phyloP scores from a whole-genome alignment of 306 rosid genomes.

The Senna siamea region DNA sequence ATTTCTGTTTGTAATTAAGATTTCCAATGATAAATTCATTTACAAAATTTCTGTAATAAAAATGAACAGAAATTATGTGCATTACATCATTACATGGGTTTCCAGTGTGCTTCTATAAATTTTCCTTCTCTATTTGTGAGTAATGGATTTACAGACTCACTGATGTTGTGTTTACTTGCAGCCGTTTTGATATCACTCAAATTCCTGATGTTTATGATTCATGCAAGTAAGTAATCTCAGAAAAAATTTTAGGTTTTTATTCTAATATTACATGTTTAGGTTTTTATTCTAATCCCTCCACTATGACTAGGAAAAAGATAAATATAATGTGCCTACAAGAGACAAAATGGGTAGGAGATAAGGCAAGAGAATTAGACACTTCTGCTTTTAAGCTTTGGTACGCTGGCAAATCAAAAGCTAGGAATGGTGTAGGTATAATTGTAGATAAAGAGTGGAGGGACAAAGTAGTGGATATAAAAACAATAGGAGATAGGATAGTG shows the following conservation, averaged over 20 bases:
- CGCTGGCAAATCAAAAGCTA: no score
- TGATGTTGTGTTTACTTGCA: constrained; percentile 54
- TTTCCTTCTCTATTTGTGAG: constrained; percentile 4
- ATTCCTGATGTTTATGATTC: constrained; percentile 98
- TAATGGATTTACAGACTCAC: constrained; percentile 23
- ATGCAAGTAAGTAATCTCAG: constrained; percentile 81
- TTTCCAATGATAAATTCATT: constrained; percentile 7
- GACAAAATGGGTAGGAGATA: no score
- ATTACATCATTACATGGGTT: background rate
- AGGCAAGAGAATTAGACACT: no score
- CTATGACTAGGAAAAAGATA: no score
- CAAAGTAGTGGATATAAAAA: no score
- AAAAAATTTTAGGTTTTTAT: constrained; percentile 14
- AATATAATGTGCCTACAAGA: no score
- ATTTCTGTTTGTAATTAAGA: constrained; percentile 23
- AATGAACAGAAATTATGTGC: background rate
- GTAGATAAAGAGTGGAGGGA: no score
- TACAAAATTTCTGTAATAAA: constrained; percentile 2
- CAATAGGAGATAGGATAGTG: no score
- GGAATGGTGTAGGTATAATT: no score
- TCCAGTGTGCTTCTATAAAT: constrained; percentile 9
- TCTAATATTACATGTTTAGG: no score
- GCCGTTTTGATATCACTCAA: constrained; percentile 90
- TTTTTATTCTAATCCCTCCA: no score
- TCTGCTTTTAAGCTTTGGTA: no score